A percentile compares a stretch with the other conserved stretches of the same genome.
phyloP scores from a whole-genome alignment of 129 eudicot genomes.

The Saposhnikovia divaricata region DNA sequence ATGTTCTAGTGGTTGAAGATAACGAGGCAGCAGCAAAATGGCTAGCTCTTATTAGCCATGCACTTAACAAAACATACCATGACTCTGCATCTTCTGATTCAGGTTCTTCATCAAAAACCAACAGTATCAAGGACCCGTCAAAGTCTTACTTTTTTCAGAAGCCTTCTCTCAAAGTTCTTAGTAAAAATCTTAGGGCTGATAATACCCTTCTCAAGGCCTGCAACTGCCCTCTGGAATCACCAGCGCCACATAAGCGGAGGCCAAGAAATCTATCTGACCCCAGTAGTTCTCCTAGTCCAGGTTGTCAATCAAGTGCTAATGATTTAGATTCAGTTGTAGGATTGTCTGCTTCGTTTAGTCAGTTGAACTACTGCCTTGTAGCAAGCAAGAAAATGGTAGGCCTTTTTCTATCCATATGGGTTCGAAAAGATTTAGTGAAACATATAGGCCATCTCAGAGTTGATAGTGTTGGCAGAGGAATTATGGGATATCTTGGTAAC shows the following conservation, averaged over 20 bases:
- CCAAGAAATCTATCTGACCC: slow-evolving; percentile 30
- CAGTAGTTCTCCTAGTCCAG: slow-evolving; percentile 9
- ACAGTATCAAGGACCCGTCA: slow-evolving; percentile 16
- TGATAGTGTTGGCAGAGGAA: slow-evolving; percentile 57
- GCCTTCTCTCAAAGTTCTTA: slow-evolving; percentile 46
- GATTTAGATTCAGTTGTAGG: slow-evolving; percentile 26
- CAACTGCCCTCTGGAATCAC: slow-evolving; percentile 37
- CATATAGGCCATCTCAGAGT: slow-evolving; percentile 56
- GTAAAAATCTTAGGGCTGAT: slow-evolving; percentile 33
- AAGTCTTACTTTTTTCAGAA: slow-evolving; percentile 41
- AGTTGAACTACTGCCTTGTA: slow-evolving; percentile 40
- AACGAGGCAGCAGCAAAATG: slow-evolving; percentile 70
- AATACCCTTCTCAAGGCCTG: slow-evolving; percentile 43
- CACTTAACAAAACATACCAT: slow-evolving; percentile 53
- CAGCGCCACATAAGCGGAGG: slow-evolving; percentile 18
- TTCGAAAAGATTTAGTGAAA: slow-evolving; percentile 41
- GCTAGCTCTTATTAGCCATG: slow-evolving; percentile 57
- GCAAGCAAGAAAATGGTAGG: slow-evolving; percentile 84
- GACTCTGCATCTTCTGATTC: slow-evolving; percentile 22
- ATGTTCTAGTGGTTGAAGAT: slow-evolving; percentile 58
- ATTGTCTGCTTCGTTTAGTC: slow-evolving; percentile 19
- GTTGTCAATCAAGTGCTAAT: slow-evolving; percentile 17
- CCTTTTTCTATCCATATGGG: slow-evolving; percentile 62
- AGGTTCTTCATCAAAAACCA: slow-evolving; percentile 20
- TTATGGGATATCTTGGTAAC: slow-evolving; percentile 73